phyloP scores from a whole-genome alignment of 2,329 filamentous ascomycete species.

The Phoma herbarum region DNA sequence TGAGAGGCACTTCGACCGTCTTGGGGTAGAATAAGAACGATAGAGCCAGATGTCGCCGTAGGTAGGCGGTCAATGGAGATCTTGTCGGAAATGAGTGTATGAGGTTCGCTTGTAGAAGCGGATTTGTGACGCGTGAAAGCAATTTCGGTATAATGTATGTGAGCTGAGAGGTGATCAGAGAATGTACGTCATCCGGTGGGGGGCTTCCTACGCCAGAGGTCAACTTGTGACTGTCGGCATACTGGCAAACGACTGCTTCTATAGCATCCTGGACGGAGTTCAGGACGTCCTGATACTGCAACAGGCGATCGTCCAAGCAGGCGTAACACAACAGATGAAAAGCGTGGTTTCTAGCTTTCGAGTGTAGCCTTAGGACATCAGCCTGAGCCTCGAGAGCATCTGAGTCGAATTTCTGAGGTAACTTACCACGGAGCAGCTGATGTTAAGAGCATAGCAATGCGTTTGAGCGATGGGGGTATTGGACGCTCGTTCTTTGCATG shows the following conservation, averaged over 20 bases:
- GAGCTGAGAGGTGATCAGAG: constrained; percentile 40
- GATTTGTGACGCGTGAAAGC: constrained; percentile 54
- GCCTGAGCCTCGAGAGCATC: not conserved
- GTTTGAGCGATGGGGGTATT: constrained; percentile 36
- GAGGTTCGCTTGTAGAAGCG: constrained; percentile 65
- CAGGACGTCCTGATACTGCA: constrained; percentile 29
- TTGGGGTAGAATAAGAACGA: constrained; percentile 64
- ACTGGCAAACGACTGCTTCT: constrained; percentile 42
- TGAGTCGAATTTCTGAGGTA: no score
- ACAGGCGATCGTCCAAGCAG: constrained; percentile 45
- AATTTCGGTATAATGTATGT: constrained; percentile 36
- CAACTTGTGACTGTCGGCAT: constrained; percentile 33
- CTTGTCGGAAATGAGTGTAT: constrained; percentile 67
- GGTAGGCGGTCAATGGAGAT: constrained; percentile 62
- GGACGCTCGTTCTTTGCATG: constrained; percentile 19
- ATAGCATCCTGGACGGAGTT: constrained; percentile 44
- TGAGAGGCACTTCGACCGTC: constrained; percentile 36
- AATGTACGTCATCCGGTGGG: constrained; percentile 23
- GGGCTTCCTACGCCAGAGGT: constrained; percentile 35
- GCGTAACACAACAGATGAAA: constrained; percentile 41
- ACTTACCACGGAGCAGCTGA: constrained; percentile 40
- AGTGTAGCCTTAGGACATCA: constrained; percentile 32
- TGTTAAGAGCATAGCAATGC: constrained; percentile 35
- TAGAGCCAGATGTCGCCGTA: constrained; percentile 73
- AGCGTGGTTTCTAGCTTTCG: constrained; percentile 32